Conservation (phyloP, 306 rosid genomes). For the Dicorynia guianensis region DNA sequence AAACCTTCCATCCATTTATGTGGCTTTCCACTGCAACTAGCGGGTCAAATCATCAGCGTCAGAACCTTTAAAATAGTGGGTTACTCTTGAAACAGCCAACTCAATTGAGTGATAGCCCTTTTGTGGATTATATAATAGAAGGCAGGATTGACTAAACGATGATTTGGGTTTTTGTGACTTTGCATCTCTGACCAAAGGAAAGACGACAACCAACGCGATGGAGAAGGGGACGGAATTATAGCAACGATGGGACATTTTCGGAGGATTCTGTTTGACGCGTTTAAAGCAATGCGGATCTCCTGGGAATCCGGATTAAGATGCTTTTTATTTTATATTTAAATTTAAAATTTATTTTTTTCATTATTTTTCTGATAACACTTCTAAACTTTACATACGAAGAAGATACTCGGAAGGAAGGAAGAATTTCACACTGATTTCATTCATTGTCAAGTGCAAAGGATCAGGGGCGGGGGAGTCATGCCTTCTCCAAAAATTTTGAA, state of each 20-base stretch:
- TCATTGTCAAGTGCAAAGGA: too few species aligned
- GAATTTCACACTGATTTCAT: too few species aligned
- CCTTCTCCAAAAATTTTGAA: too few species aligned
- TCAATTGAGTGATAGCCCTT: neutral
- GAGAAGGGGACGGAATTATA: constrained; percentile 28
- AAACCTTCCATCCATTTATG: neutral
- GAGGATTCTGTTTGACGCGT: neutral
- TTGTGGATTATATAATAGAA: neutral
- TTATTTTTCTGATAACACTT: too few species aligned
- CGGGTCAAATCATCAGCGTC: neutral
- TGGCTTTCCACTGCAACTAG: constrained; percentile 7
- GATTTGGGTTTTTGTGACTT: constrained; percentile 19
- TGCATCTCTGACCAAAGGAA: constrained; percentile 9
- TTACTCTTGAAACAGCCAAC: constrained; percentile 3
- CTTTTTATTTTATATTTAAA: too few species aligned
- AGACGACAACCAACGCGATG: constrained; percentile 7
- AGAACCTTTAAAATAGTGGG: neutral
- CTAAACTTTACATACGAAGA: too few species aligned
- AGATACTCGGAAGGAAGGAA: too few species aligned
- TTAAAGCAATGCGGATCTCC: too few species aligned
- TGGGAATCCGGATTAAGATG: too few species aligned
- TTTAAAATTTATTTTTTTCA: too few species aligned
- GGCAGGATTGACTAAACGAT: neutral
- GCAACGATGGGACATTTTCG: neutral
- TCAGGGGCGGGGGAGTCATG: too few species aligned